Evolutionary conservation across 2,329 filamentous ascomycete genomes (phyloP).

Genomic region (Fusarium torreyae): DNA sequence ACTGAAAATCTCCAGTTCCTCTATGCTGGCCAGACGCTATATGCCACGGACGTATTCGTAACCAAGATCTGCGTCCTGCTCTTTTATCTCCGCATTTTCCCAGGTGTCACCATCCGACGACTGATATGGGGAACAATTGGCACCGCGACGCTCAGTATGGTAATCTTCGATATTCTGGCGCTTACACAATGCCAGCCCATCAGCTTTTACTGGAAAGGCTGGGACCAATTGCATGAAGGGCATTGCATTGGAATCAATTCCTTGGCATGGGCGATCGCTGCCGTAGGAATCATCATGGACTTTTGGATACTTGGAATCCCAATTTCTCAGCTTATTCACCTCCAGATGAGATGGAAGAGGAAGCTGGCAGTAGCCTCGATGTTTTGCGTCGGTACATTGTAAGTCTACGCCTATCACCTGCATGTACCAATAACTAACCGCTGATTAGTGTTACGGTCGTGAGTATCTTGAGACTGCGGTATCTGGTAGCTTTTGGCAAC

Average conservation of each 20-base stretch:
- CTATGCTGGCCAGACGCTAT: constrained; percentile 16
- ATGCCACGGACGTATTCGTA: constrained; percentile 11
- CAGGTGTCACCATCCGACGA: neutral
- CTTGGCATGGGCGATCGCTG: constrained; percentile 29
- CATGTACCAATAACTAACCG: neutral
- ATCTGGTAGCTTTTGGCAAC: constrained; percentile 12
- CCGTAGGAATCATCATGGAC: constrained; percentile 1
- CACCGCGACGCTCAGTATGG: neutral
- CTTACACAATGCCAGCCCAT: constrained; percentile 22
- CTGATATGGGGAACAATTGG: constrained; percentile 22
- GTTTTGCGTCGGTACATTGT: constrained; percentile 22
- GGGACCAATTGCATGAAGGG: constrained; percentile 15
- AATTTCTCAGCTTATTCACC: neutral
- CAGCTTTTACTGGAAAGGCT: constrained; percentile 22
- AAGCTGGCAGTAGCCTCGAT: constrained; percentile 14
- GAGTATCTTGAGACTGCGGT: constrained; percentile 18
- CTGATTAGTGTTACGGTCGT: neutral
- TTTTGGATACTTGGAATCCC: constrained; percentile 15
- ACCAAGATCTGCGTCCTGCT: constrained; percentile 23
- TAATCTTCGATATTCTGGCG: constrained; percentile 5
- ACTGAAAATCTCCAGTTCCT: constrained; percentile 2
- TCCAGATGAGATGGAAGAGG: constrained; percentile 20
- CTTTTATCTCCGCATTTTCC: constrained; percentile 37
- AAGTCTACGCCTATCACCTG: neutral
- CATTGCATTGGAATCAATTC: constrained; percentile 22